These are phyloP conservation scores for Biscutella auriculata DNA, from an alignment of 441 rosid species.

Conservation along the genomic window DNA sequence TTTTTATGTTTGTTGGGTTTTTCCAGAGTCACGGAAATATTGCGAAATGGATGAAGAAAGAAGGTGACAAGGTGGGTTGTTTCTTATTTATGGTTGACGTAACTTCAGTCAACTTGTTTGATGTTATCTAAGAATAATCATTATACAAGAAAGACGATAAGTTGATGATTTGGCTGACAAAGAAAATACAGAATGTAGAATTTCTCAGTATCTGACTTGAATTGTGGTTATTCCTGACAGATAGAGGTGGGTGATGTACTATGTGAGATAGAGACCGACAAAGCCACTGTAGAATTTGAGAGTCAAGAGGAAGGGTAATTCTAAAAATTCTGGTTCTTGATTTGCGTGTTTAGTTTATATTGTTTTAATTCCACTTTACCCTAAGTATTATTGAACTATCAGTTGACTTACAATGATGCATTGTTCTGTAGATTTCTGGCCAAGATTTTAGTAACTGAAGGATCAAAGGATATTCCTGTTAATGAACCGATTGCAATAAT, in stretches of 20 bases:
- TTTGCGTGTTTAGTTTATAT: background rate
- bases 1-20: slow-evolving; percentile 18
- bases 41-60: slow-evolving; percentile 84
- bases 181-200: background rate
- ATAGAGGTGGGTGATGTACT: slow-evolving; percentile 85
- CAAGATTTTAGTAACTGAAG: slow-evolving; percentile 73
- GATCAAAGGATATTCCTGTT: slow-evolving; percentile 84
- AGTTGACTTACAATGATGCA: slow-evolving; percentile 12
- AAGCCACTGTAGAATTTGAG: slow-evolving; percentile 92
- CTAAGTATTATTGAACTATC: slow-evolving; percentile 4
- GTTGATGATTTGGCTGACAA: background rate
- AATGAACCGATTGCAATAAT: slow-evolving; percentile 81
- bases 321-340: background rate
- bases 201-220: slow-evolving; percentile 18
- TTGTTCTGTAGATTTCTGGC: slow-evolving; percentile 65
- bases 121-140: background rate
- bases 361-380: background rate
- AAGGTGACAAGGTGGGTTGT: slow-evolving; percentile 77
- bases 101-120: background rate
- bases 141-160: background rate
- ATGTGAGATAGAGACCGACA: slow-evolving; percentile 95
- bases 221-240: slow-evolving; percentile 38
- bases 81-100: slow-evolving; percentile 7
- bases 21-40: slow-evolving; percentile 88
- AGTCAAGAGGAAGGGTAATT: slow-evolving; percentile 85